Evolutionary conservation across 257 asterid genomes (phyloP).

Genomic region (Asclepias syriaca): DNA sequence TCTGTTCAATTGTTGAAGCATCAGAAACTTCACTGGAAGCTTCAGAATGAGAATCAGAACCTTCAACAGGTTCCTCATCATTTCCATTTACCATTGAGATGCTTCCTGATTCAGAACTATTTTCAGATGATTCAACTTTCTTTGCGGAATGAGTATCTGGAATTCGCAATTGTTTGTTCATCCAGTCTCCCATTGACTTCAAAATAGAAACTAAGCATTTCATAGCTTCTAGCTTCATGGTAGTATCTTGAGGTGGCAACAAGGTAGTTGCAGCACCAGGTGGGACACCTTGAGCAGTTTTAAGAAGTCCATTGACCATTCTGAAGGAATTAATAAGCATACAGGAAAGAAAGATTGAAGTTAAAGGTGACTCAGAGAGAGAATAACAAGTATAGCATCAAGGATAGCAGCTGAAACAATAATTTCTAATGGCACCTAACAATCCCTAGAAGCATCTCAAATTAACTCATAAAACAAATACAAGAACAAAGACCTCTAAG

Average conservation of each 20-base stretch:
- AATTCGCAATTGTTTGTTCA: slow-evolving; percentile 89
- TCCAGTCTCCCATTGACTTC: slow-evolving; percentile 98
- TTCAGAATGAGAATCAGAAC: slow-evolving; percentile 83
- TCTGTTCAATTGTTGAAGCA: slow-evolving; percentile 85
- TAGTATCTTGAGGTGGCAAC: slow-evolving; percentile 79
- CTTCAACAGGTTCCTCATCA: slow-evolving; percentile 65
- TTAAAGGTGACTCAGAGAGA: slow-evolving; percentile 6
- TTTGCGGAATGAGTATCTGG: slow-evolving; percentile 69
- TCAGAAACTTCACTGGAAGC: slow-evolving; percentile 86
- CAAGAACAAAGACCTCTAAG: slow-evolving; percentile 13
- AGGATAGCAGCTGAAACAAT: not conserved
- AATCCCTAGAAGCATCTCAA: slow-evolving; percentile 14
- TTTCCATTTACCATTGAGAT: slow-evolving; percentile 56
- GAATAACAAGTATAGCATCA: not conserved
- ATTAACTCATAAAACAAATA: slow-evolving; percentile 9
- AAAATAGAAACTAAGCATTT: slow-evolving; percentile 79
- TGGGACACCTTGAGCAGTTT: slow-evolving; percentile 98
- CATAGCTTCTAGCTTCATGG: slow-evolving; percentile 93
- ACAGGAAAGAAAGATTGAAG: not conserved
- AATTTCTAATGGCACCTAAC: not conserved
- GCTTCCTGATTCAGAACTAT: slow-evolving; percentile 56
- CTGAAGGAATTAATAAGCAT: slow-evolving; percentile 32
- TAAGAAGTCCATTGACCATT: slow-evolving; percentile 98
- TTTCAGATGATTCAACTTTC: slow-evolving; percentile 60
- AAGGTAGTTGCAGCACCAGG: slow-evolving; percentile 81